phyloP scores from a whole-genome alignment of 2,329 filamentous ascomycete species.

The Fusarium haematococcum region DNA sequence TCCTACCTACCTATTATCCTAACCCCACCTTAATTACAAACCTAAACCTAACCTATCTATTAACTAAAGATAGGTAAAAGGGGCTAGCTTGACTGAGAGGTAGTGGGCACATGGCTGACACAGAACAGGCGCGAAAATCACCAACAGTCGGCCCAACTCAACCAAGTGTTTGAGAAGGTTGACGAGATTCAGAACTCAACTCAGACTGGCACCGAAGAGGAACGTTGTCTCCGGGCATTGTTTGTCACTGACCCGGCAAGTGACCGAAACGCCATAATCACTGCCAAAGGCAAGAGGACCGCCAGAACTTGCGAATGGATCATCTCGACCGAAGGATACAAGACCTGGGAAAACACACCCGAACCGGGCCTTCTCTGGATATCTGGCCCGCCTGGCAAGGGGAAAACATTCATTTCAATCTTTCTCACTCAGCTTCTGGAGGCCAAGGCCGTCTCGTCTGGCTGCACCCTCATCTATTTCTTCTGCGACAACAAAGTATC shows the following conservation, averaged over 20 bases:
- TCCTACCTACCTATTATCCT: neutral
- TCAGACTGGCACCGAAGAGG: neutral
- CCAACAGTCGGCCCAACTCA: neutral
- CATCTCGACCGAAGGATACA: slow-evolving; percentile 2
- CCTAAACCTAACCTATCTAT: neutral
- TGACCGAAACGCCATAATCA: slow-evolving; percentile 17
- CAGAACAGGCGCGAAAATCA: neutral
- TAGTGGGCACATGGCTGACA: neutral
- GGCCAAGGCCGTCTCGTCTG: neutral
- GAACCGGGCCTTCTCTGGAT: slow-evolving; percentile 19
- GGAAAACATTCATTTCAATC: slow-evolving; percentile 24
- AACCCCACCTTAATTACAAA: neutral
- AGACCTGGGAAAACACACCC: neutral
- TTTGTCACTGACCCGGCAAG: slow-evolving; percentile 18
- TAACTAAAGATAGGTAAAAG: neutral
- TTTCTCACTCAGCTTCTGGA: slow-evolving; percentile 16
- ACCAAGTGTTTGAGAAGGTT: neutral
- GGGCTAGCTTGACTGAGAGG: too few relatives aligned
- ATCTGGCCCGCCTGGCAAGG: slow-evolving; percentile 19
- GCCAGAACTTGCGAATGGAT: slow-evolving; percentile 26
- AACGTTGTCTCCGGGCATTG: neutral
- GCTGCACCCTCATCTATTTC: slow-evolving; percentile 12
- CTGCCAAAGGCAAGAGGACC: slow-evolving; percentile 16
- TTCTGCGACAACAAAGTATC: slow-evolving; percentile 25
- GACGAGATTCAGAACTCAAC: too few relatives aligned